Evolutionary conservation across 495 filamentous ascomycete genomes (phyloP).

Genomic region (Neurospora sp.): DNA sequence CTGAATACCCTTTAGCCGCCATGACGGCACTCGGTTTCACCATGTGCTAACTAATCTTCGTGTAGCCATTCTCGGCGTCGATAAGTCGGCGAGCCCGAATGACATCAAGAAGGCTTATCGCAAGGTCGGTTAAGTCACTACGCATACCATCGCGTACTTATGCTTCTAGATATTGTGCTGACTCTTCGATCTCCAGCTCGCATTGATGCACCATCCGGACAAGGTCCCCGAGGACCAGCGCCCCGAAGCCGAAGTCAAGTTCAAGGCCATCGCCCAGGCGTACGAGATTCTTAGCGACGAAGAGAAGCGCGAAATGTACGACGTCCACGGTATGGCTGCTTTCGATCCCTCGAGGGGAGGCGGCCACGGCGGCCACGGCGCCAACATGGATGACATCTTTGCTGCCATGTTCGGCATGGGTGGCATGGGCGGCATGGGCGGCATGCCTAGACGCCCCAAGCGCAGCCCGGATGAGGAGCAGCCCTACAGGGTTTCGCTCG

Average conservation of each 20-base stretch:
- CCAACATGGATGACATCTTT: constrained; percentile 84
- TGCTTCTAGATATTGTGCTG: background rate
- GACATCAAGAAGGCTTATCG: constrained; percentile 97
- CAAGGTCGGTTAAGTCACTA: constrained; percentile 49
- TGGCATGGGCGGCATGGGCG: constrained; percentile 50
- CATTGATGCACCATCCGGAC: constrained; percentile 82
- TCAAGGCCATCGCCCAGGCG: constrained; percentile 84
- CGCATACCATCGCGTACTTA: background rate
- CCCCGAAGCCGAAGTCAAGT: constrained; percentile 71
- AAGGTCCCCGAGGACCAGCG: constrained; percentile 87
- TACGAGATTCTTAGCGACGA: constrained; percentile 98
- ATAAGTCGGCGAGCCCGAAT: constrained; percentile 56
- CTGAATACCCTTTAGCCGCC: background rate
- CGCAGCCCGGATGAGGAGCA: constrained; percentile 79
- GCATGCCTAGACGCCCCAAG: constrained; percentile 47
- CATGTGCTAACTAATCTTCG: constrained; percentile 1
- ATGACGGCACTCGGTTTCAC: background rate
- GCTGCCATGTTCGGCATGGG: constrained; percentile 77
- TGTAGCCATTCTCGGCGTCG: constrained; percentile 65
- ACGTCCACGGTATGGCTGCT: constrained; percentile 90
- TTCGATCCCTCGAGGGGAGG: constrained; percentile 58
- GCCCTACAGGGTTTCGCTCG: constrained; percentile 77
- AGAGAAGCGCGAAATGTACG: constrained; percentile 81
- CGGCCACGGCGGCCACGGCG: constrained; percentile 54
- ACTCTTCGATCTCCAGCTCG: constrained; percentile 48